Conservation (phyloP, 176 grass and related monocot genomes). For the Ampelocalamus luodianensis region DNA sequence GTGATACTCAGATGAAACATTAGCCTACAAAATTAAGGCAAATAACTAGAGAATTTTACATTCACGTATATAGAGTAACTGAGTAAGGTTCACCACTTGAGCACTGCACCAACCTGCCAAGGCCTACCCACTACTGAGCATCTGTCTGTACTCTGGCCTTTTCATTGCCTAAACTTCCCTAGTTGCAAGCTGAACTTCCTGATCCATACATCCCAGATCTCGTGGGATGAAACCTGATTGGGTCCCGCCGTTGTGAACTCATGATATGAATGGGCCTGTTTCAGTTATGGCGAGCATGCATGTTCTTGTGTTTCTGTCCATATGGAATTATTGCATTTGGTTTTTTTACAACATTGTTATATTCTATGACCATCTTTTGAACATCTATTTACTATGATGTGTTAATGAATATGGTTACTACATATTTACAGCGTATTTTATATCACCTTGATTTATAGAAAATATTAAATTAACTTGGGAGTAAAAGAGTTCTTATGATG, state of each 20-base stretch:
- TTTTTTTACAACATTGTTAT: neutral
- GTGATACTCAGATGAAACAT: neutral
- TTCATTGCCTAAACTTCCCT: neutral
- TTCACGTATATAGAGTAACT: neutral
- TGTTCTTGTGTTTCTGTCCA: slow-evolving; percentile 4
- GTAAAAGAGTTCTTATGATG: slow-evolving; percentile 6
- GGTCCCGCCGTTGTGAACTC: neutral
- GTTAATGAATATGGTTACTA: neutral
- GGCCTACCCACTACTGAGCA: neutral
- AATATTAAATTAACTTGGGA: slow-evolving; percentile 4
- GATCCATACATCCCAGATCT: neutral
- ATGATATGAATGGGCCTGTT: neutral
- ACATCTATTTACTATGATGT: neutral
- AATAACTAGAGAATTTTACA: neutral
- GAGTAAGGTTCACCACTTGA: neutral
- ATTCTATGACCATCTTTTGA: neutral
- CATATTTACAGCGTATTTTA: neutral
- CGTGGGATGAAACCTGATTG: neutral
- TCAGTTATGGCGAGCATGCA: neutral
- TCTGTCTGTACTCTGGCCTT: neutral
- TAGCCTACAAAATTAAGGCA: neutral
- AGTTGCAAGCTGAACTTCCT: neutral
- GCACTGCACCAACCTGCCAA: neutral
- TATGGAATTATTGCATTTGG: neutral
- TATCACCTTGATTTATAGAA: slow-evolving; percentile 4